Percentiles rank a stretch among this genome's conserved stretches.
Conservation (phyloP, 257 asterid genomes). For the Nicotiana otophora region DNA sequence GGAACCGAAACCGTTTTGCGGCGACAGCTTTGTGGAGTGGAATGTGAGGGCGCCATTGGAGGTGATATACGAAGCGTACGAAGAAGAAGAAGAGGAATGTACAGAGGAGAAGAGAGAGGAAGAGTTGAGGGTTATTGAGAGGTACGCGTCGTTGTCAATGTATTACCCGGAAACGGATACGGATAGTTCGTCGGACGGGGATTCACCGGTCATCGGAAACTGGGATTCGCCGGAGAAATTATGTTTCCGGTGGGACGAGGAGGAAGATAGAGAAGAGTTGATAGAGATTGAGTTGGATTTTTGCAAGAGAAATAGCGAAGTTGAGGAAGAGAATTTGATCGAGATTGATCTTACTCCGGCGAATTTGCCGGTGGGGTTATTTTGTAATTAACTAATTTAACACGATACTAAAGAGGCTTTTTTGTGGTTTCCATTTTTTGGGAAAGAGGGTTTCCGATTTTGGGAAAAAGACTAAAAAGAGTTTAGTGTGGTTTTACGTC, state of each 20-base stretch:
- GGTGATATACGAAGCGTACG: conserved; percentile 69
- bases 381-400: conserved; percentile 8
- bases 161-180: conserved; percentile 83
- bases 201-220: conserved; percentile 22
- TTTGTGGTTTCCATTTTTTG: not conserved
- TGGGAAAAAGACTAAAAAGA: not conserved
- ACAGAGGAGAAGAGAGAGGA: conserved; percentile 28
- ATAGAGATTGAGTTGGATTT: conserved; percentile 65
- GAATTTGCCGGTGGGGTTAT: conserved; percentile 10
- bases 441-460: not conserved
- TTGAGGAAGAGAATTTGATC: conserved; percentile 75
- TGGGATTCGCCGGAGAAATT: conserved; percentile 40
- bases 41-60: conserved; percentile 89
- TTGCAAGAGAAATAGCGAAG: conserved; percentile 31
- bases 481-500: not conserved
- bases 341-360: conserved; percentile 69
- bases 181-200: conserved; percentile 61
- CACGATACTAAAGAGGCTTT: not conserved
- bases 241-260: conserved; percentile 52
- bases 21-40: conserved; percentile 51
- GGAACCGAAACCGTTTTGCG: too few relatives aligned
- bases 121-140: conserved; percentile 33
- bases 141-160: conserved; percentile 61
- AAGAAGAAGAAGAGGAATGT: conserved; percentile 43
- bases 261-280: conserved; percentile 56